These are phyloP conservation scores for Lentinula boryana DNA, from an alignment of 768 basidiomycete genomes.

Conservation along the genomic window DNA sequence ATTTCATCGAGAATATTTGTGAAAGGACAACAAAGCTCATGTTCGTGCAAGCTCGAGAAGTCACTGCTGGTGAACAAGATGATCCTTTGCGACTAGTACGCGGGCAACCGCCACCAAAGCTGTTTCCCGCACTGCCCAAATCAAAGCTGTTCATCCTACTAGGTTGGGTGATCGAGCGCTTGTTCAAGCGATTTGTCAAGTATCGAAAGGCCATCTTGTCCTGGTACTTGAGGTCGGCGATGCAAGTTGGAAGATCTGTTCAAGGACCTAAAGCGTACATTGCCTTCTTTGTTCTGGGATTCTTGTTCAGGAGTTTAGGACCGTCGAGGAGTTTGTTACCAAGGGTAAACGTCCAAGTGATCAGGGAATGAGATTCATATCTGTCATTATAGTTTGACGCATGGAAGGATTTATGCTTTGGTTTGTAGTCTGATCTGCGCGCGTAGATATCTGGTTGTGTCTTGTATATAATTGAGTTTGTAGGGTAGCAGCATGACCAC, in stretches of 20 bases:
- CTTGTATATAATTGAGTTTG: too few relatives aligned
- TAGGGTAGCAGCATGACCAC: too few relatives aligned
- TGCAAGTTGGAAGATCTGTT: constrained; percentile 3
- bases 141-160: constrained; percentile 8
- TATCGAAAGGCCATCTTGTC: constrained; percentile 4
- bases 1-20: constrained; percentile 60
- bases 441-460: not conserved
- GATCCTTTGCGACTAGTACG: constrained; percentile 10
- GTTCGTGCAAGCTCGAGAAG: constrained; percentile 64
- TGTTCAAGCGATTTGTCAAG: constrained; percentile 8
- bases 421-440: not conserved
- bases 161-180: constrained; percentile 11
- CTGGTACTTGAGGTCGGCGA: constrained; percentile 7
- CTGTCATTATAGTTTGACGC: not conserved
- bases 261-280: constrained; percentile 9
- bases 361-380: not conserved
- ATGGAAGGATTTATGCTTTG: not conserved
- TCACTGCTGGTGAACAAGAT: constrained; percentile 22
- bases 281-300: constrained; percentile 9
- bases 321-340: constrained; percentile 4
- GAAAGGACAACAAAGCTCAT: constrained; percentile 55
- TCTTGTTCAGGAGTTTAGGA: constrained; percentile 7
- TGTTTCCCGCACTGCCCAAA: constrained; percentile 2
- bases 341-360: constrained; percentile 3
- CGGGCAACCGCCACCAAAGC: constrained; percentile 1